Evolutionary conservation across 2,329 filamentous ascomycete genomes (phyloP), one percentile per base, ranked within the genome.

Genomic region (Sphaceloma murrayae): DNA sequence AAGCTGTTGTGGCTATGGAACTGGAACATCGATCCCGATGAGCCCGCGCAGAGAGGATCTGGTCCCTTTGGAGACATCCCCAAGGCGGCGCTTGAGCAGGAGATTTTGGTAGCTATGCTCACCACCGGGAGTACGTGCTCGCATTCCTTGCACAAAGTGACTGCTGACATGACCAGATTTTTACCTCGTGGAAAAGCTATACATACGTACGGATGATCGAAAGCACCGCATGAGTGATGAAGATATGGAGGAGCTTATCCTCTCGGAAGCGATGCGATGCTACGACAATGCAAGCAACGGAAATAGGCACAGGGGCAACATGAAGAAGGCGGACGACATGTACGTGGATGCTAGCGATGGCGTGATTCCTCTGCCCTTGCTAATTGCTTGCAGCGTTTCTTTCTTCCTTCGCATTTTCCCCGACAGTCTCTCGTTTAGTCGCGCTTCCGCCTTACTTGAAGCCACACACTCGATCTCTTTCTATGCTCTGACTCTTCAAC

Each of bases 221-320:
- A 65, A 74, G 13, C 61, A 58, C 3, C 71, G 73, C 3, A 64
- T 85, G 2, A 55, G 70, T 2, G 54, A 58, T 2, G 60, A 70
- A 2, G 58, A 69, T 5, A 62, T 85, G 1, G 74, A 77, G 54
- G 70, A 76, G 3, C 75, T 77, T 1, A 67, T 86, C 6, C 65
- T 83, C 31, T 68, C 68, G 1, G 70, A 77, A 34, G 80, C 80
- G 1, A 73, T 87, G 65, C 70, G 74, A 44, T 74, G 80, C 3
- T 91, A 87, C 56, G 85, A 91, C 55, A 85, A 85, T 56, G 84
- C 85, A 2, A 84, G 81, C 16, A 91, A 91, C 54, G 82, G 82
- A 1, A 87, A 89, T 53, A 76, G 77, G 45, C 83, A 75, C 2
- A 72, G 84, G 51, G 85, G 85, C 11, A 81, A 81, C 0, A 70